Conservation (phyloP, 768 basidiomycete genomes). For the Lyophyllum semitale region DNA sequence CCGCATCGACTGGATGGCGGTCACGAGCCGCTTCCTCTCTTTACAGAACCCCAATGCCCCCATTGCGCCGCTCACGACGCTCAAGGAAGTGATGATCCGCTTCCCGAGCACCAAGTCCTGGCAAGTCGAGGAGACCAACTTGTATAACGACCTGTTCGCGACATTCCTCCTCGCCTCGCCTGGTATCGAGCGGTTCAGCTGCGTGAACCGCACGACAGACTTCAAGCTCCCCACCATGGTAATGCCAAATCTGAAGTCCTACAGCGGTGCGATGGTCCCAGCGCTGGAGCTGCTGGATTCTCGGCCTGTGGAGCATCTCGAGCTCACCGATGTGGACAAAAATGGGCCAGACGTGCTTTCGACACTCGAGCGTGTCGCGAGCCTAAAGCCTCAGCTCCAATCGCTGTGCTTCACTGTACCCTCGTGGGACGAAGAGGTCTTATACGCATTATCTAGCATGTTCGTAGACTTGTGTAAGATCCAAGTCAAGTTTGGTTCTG, state of each 20-base stretch:
- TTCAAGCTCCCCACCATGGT: conserved; percentile 13
- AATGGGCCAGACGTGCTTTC: conserved; percentile 16
- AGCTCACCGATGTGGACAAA: conserved; percentile 20
- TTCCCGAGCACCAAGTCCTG: conserved; percentile 20
- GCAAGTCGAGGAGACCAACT: conserved; percentile 14
- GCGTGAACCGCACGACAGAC: conserved; percentile 16
- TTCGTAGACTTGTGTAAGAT: conserved; percentile 38
- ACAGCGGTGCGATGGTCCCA: conserved; percentile 17
- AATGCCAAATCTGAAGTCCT: conserved; percentile 15
- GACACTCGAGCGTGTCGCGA: conserved; percentile 25
- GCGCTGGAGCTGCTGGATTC: conserved; percentile 11
- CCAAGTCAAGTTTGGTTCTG: conserved; percentile 39
- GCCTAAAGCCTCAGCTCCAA: conserved; percentile 16
- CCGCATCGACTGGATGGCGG: conserved; percentile 42
- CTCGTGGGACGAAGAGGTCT: conserved; percentile 48
- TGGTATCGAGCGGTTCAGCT: conserved; percentile 13
- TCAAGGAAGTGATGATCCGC: conserved; percentile 21
- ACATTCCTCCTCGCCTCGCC: conserved; percentile 17
- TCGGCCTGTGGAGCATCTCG: conserved; percentile 17
- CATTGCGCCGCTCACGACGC: conserved; percentile 13
- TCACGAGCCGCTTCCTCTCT: conserved; percentile 34
- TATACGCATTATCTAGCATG: conserved; percentile 41
- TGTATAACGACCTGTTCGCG: conserved; percentile 13
- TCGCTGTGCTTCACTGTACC: conserved; percentile 34
- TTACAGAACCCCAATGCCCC: conserved; percentile 22